Evolutionary conservation across 148 eudicot species (phyloP).

Genomic region (Arbutus unedo): DNA sequence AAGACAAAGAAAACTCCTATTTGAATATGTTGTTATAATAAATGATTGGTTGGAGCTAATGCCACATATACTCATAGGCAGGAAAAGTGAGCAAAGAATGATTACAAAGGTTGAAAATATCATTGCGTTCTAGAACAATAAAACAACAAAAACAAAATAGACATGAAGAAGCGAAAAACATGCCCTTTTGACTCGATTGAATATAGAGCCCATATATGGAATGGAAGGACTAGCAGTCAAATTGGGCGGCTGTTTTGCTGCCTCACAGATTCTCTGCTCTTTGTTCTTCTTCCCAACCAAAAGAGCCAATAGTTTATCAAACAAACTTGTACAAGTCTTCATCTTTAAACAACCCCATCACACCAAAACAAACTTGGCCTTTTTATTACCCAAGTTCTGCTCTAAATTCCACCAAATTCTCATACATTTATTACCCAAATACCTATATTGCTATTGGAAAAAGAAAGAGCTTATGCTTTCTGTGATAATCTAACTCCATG

Average conservation of each 20-base stretch:
- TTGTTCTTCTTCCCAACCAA: background rate
- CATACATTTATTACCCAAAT: conserved; percentile 4
- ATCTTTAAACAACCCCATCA: conserved; percentile 12
- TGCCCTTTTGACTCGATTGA: conserved; percentile 5
- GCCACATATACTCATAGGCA: background rate
- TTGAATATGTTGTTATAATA: background rate
- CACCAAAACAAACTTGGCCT: background rate
- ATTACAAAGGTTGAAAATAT: background rate
- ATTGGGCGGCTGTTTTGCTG: conserved; percentile 16
- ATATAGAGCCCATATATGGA: background rate
- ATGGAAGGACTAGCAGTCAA: conserved; percentile 14
- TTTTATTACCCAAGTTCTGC: background rate
- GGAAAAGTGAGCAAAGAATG: background rate
- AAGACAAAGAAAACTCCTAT: background rate
- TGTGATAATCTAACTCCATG: conserved; percentile 3
- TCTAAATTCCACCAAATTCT: conserved; percentile 20
- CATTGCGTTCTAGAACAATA: background rate
- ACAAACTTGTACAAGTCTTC: background rate
- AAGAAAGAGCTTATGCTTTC: background rate
- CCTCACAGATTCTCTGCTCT: background rate
- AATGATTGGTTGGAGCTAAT: background rate
- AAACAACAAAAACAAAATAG: background rate
- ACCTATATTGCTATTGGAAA: background rate
- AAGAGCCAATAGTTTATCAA: background rate
- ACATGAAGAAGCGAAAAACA: background rate